Base-by-base conservation (phyloP, 352 stramenopile species). In the Phytophthora colocasiae region DNA sequence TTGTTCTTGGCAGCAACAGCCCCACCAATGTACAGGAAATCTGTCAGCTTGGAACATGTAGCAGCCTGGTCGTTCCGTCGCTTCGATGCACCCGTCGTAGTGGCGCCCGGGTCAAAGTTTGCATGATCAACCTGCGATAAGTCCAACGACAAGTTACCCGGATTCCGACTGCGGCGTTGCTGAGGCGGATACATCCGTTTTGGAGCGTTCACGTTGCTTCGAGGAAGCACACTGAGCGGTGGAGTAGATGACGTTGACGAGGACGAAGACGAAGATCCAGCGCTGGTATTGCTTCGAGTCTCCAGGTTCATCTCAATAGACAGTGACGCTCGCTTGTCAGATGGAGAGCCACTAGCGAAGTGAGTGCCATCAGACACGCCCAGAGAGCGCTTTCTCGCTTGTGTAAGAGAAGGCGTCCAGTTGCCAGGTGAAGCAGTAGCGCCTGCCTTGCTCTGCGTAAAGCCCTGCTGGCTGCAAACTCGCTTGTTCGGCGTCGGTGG, bases 21-120 rank as follows among this genome's bases (percentile, higher is more conserved):
- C 12, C 91, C 87, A 31, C 91, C 87, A 52, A 97, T 91, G 51
- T 85, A 97, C n/a, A 97, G 63, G 45, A 96, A 96, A 32, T 96
- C 87, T 6, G 84, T 94, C 6, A 96, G 56, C 54, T 86, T 80
- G 3, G 89, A 96, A 71, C 89, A 96, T 24, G 89, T 73, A 1
- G 76, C 83, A 2, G 80, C 77, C 41, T 92, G 77, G 47, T 93
- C 85, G 38, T 84, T 83, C 0, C 73, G 75, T 14, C 78, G 80
- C 32, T 71, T 61, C 6, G 45, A 61, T 19, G 36, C 60, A 11
- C 55, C 66, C 5, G 69, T 67, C n/a, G 54, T 27, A 31, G 46
- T 59, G 19, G 26, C 55, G 52, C 57, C 50, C 9, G 58, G 55
- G 14, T 81, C 73, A 8, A 83, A 64, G 10, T 64, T 66, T 0